Evolutionary conservation across 345 rosid genomes (phyloP).

Genomic region (Raphanus raphanistrum): DNA sequence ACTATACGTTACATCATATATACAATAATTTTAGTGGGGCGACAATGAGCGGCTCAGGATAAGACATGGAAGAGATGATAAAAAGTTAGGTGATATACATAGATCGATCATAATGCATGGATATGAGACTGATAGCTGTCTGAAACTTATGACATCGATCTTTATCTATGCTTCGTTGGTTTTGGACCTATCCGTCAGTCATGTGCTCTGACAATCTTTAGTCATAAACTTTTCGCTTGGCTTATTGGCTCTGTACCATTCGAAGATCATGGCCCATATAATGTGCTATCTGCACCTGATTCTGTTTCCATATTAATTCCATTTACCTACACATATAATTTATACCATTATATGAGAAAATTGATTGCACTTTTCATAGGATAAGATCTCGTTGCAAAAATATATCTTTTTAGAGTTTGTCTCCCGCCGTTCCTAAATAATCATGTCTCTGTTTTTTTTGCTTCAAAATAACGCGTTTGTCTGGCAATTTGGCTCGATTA

Average conservation of each 20-base stretch:
- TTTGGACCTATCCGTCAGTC: slow-evolving; percentile 26
- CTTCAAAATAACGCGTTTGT: neutral
- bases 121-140: slow-evolving; percentile 27
- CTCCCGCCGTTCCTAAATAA: slow-evolving; percentile 12
- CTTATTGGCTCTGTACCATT: slow-evolving; percentile 28
- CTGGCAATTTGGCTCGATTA: neutral
- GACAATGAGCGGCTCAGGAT: slow-evolving; percentile 13
- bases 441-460: neutral
- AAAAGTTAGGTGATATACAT: slow-evolving; percentile 18
- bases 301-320: slow-evolving; percentile 11
- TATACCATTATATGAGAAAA: neutral
- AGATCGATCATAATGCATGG: slow-evolving; percentile 18
- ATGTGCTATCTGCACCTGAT: slow-evolving; percentile 29
- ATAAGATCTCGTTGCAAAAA: slow-evolving; percentile 19
- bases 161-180: slow-evolving; percentile 13
- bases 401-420: slow-evolving; percentile 11
- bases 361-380: neutral
- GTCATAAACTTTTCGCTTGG: slow-evolving; percentile 18
- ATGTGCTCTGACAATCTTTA: slow-evolving; percentile 22
- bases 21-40: neutral
- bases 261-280: slow-evolving; percentile 34
- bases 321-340: slow-evolving; percentile 5
- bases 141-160: slow-evolving; percentile 11
- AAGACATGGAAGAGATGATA: slow-evolving; percentile 18
- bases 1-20: neutral